phyloP scores from a whole-genome alignment of 176 grass and related monocot genomes.

The Lolium rigidum region DNA sequence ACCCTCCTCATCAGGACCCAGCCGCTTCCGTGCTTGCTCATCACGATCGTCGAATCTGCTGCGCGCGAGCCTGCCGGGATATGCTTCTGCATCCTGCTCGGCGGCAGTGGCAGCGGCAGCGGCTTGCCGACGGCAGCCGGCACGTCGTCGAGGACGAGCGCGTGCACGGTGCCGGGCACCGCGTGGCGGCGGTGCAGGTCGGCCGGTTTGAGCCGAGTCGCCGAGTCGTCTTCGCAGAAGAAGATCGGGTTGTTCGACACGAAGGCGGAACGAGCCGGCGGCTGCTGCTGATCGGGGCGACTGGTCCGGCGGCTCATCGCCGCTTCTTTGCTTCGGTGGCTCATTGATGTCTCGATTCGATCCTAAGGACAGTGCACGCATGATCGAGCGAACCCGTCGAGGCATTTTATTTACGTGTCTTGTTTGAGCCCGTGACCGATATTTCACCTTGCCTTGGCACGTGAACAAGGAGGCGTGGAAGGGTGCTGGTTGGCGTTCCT shows the following conservation, averaged over 20 bases:
- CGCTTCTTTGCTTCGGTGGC: background rate
- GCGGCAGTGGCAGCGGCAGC: slow-evolving; percentile 44
- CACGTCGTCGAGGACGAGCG: background rate
- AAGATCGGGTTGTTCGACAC: slow-evolving; percentile 55
- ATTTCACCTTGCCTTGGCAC: slow-evolving; percentile 18
- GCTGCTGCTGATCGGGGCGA: background rate
- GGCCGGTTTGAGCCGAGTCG: too few relatives aligned
- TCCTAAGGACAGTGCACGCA: background rate
- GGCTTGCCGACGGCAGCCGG: slow-evolving; percentile 17
- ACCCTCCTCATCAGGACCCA: slow-evolving; percentile 21
- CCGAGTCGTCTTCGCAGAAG: background rate
- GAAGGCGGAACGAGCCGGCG: background rate
- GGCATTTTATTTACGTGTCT: background rate
- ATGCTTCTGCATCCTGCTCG: slow-evolving; percentile 15
- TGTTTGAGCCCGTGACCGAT: background rate
- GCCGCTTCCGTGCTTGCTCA: slow-evolving; percentile 4
- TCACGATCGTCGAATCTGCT: background rate
- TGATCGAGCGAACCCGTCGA: background rate
- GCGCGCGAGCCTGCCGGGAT: background rate
- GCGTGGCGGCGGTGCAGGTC: too few relatives aligned
- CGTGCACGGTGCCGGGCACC: too few relatives aligned
- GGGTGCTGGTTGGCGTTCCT: slow-evolving; percentile 52
- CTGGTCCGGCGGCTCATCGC: slow-evolving; percentile 27
- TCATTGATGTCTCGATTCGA: background rate
- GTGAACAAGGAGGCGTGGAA: slow-evolving; percentile 46